These are phyloP conservation scores for Mycena metata DNA, from an alignment of 768 basidiomycete genomes.

Conservation along the genomic window DNA sequence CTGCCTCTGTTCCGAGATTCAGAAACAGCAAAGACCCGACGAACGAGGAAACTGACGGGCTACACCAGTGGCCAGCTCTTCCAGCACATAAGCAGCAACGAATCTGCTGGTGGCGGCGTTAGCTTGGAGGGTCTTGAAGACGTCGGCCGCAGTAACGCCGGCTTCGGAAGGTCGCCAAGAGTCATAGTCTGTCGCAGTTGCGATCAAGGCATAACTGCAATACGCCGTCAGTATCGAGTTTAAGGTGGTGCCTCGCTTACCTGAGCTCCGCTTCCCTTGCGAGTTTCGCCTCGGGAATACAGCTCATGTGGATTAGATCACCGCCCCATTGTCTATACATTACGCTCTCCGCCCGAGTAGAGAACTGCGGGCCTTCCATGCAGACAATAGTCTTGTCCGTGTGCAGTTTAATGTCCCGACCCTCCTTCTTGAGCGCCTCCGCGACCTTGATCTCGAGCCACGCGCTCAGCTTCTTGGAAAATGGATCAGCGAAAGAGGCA, in stretches of 20 bases:
- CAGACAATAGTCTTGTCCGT: constrained; percentile 89
- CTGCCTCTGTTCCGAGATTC: neutral
- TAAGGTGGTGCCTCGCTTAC: constrained; percentile 58
- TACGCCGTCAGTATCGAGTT: neutral
- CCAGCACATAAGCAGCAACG: constrained; percentile 77
- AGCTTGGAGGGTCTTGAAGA: constrained; percentile 86
- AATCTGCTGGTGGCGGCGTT: constrained; percentile 89
- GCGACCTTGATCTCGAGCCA: constrained; percentile 79
- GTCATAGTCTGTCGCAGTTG: constrained; percentile 95
- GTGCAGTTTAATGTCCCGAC: constrained; percentile 75
- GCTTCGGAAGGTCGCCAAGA: constrained; percentile 88
- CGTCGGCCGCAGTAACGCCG: constrained; percentile 91
- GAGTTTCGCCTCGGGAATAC: constrained; percentile 94
- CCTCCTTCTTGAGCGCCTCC: constrained; percentile 71
- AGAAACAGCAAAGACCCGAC: neutral
- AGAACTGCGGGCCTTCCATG: constrained; percentile 98
- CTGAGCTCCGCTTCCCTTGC: constrained; percentile 96
- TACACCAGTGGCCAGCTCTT: constrained; percentile 56
- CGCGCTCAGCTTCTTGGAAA: constrained; percentile 70
- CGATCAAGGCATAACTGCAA: constrained; percentile 89
- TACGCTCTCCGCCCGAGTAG: constrained; percentile 92
- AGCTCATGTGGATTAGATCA: constrained; percentile 97
- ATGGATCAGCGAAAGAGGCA: constrained; percentile 94
- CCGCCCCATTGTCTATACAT: constrained; percentile 96
- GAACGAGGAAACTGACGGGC: constrained; percentile 6